Evolutionary conservation across 768 basidiomycete genomes (phyloP), one percentile per base, ranked within the genome.

Genomic region (Epithele typhae): DNA sequence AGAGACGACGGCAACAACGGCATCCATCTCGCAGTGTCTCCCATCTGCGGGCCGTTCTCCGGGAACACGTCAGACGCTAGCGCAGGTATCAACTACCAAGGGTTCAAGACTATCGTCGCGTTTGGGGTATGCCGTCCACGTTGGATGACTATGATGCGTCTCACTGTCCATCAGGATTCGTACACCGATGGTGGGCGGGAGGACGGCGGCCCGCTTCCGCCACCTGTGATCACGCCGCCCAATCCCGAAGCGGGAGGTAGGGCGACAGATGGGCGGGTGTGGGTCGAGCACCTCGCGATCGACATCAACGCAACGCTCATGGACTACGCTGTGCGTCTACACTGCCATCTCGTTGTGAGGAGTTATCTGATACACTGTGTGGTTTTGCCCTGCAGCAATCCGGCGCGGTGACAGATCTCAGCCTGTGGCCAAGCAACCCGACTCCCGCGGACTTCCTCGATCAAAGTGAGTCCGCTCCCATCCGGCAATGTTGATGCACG

Each of bases 391-490:
- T 38, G 33, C 48, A 69, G 68, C 64, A 68, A 70, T 63, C 68
- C 10, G 69, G 72, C 7, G 75, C 76, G 4, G 72, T 72, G 12
- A 73, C 75, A 8, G 70, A 78, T 38, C 62, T 73, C 12, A 60
- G 64, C 5, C 49, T 78, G 18, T 78, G 76, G 77, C 78, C 77
- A 0, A 76, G 74, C 48, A 74, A 74, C 39, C 69, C 73, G 0
- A 64, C 62, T 25, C 61, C 64, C 21, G 69, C 68, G 5, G 78
- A 79, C 50, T 79, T 79, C 27, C 55, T 77, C 14, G 68, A 68
- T 43, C 72, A 79, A 61, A 64, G 76, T 72, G 38, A 40, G 69
- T 25, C 7, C 14, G 8, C 14, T 30, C 27, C n/a, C n/a, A n/a
- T n/a, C n/a, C n/a, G n/a, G n/a, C n/a, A n/a, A n/a, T n/a, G n/a